phyloP scores from a whole-genome alignment of 495 filamentous ascomycete genomes.

The Aspergillus nanangensis region DNA sequence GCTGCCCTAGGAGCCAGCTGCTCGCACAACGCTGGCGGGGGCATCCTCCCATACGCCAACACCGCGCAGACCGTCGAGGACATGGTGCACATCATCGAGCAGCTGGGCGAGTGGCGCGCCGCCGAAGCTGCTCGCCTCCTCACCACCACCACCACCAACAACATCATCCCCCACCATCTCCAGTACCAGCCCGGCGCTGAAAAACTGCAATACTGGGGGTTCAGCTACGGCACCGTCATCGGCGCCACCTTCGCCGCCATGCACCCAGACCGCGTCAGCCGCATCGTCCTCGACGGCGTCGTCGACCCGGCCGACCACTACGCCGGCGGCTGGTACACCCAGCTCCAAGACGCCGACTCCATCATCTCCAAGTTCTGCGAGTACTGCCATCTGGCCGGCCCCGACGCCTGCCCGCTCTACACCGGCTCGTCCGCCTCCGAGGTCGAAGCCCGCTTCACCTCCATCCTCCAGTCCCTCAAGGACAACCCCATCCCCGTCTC shows the following conservation, averaged over 20 bases:
- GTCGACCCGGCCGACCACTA: conserved; percentile 47
- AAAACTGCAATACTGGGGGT: conserved; percentile 58
- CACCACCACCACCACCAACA: not conserved
- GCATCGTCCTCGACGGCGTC: conserved; percentile 50
- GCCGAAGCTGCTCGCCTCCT: not conserved
- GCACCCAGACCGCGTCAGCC: conserved; percentile 46
- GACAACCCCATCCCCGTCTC: not conserved
- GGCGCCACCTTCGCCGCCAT: conserved; percentile 54
- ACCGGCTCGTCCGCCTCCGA: not conserved
- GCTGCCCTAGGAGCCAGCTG: not conserved
- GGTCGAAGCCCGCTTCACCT: not conserved
- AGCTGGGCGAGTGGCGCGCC: conserved; percentile 3
- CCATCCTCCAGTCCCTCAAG: not conserved
- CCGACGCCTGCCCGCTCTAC: not conserved
- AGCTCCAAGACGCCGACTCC: conserved; percentile 44
- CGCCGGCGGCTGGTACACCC: conserved; percentile 32
- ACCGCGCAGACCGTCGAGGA: not conserved
- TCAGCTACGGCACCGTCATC: conserved; percentile 63
- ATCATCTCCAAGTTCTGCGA: conserved; percentile 41
- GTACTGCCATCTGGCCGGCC: conserved; percentile 29
- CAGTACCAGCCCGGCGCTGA: conserved; percentile 32
- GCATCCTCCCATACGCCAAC: not conserved
- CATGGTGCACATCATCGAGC: conserved; percentile 3
- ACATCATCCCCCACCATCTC: conserved; percentile 17
- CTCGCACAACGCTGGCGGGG: not conserved